phyloP scores from a whole-genome alignment of 805 yeast genomes.

The Komagataella ulmi region DNA sequence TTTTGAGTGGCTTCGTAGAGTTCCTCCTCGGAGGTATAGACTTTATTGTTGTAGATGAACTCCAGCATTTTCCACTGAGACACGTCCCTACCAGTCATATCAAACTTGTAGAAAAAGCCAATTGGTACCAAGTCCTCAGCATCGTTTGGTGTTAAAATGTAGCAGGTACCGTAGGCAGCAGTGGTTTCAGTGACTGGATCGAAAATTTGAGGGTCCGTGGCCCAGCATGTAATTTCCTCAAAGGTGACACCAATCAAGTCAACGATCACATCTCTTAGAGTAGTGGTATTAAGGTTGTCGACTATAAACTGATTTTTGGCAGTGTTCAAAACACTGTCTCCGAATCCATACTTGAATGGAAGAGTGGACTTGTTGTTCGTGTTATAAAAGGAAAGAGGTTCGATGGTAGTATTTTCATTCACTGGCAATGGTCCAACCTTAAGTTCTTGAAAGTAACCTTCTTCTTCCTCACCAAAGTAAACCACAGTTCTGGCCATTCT shows the following conservation, averaged over 20 bases:
- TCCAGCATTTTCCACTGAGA: constrained; percentile 4
- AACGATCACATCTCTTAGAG: neutral
- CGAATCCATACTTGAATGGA: constrained; percentile 2
- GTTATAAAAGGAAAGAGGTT: neutral
- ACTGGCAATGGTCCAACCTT: constrained; percentile 4
- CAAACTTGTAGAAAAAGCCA: constrained; percentile 10
- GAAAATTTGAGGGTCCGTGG: constrained; percentile 1
- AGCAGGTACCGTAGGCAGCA: constrained; percentile 1
- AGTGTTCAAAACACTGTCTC: constrained; percentile 2
- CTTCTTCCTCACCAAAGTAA: constrained; percentile 1
- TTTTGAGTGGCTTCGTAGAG: constrained; percentile 11
- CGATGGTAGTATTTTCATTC: neutral
- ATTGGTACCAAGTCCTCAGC: constrained; percentile 12
- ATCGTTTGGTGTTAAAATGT: constrained; percentile 1
- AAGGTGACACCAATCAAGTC: constrained; percentile 2
- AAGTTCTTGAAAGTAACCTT: constrained; percentile 1
- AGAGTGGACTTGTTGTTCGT: neutral
- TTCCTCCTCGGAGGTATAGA: constrained; percentile 11
- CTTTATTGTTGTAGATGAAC: constrained; percentile 11
- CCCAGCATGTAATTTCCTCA: constrained; percentile 1
- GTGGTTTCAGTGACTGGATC: constrained; percentile 1
- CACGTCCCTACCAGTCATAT: constrained; percentile 11
- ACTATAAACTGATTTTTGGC: neutral
- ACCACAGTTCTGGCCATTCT: constrained; percentile 4
- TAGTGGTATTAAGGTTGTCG: neutral